Conservation (phyloP, 2,329 filamentous ascomycete species). For the Escovopsis weberi region DNA sequence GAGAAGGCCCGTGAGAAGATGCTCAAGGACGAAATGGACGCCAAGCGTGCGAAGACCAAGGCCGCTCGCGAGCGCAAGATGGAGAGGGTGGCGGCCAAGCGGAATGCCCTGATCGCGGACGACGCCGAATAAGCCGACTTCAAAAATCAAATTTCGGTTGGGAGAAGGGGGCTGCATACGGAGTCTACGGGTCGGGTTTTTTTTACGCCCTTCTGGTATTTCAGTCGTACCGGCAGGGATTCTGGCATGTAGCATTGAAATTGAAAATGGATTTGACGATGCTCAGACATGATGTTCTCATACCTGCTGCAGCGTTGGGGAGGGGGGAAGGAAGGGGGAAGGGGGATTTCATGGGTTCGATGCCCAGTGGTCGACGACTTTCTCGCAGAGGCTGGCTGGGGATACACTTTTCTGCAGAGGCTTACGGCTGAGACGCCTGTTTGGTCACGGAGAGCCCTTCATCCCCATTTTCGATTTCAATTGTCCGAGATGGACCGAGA, state of each 20-base stretch:
- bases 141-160: slow-evolving; percentile 28
- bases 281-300: slow-evolving; percentile 15
- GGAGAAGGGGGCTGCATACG: slow-evolving; percentile 42
- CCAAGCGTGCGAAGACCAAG: slow-evolving; percentile 99
- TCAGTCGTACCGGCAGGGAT: slow-evolving; percentile 35
- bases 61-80: slow-evolving; percentile 96
- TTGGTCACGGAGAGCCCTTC: no score
- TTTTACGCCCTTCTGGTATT: slow-evolving; percentile 32
- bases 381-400: no score
- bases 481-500: no score
- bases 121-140: slow-evolving; percentile 40
- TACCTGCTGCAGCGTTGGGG: not conserved
- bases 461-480: no score
- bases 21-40: slow-evolving; percentile 99
- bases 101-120: slow-evolving; percentile 68
- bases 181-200: slow-evolving; percentile 45
- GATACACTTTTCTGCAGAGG: no score
- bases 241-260: slow-evolving; percentile 45
- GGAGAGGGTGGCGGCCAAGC: slow-evolving; percentile 85
- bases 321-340: no score
- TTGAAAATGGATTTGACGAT: slow-evolving; percentile 39
- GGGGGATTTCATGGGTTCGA: no score
- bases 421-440: no score
- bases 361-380: no score
- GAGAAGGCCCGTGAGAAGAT: slow-evolving; percentile 93